Percentiles rank a stretch among this genome's conserved stretches.
Conservation (phyloP, 2,329 filamentous ascomycete genomes). For the Rhynchosporium agropyri region DNA sequence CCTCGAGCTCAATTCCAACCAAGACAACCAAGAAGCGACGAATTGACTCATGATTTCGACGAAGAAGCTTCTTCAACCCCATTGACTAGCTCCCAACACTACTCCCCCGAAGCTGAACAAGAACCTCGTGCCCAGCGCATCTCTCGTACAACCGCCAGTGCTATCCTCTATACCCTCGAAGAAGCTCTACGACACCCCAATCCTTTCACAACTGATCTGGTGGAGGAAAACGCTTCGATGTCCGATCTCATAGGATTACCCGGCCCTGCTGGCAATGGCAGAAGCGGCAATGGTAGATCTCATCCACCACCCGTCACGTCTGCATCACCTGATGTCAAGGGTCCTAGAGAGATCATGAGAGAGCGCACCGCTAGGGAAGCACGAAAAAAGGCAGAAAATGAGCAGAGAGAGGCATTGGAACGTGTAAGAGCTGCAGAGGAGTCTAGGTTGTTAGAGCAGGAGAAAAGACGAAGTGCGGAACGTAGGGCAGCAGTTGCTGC, state of each 20-base stretch:
- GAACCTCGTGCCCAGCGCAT: slow-evolving; percentile 60
- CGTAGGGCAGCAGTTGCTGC: slow-evolving; percentile 60
- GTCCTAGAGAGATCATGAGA: slow-evolving; percentile 90
- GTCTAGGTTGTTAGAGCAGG: slow-evolving; percentile 56
- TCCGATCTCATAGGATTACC: slow-evolving; percentile 72
- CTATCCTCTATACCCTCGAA: slow-evolving; percentile 90
- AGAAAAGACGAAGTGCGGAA: slow-evolving; percentile 57
- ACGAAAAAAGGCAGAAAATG: slow-evolving; percentile 63
- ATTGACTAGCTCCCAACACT: slow-evolving; percentile 31
- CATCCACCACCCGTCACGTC: slow-evolving; percentile 53
- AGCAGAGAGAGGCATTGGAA: slow-evolving; percentile 51
- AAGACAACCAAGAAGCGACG: slow-evolving; percentile 26
- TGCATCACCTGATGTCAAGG: slow-evolving; percentile 64
- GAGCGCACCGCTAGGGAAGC: slow-evolving; percentile 83
- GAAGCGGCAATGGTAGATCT: slow-evolving; percentile 56
- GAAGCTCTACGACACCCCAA: slow-evolving; percentile 83
- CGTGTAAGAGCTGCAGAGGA: slow-evolving; percentile 57
- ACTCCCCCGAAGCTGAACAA: slow-evolving; percentile 36
- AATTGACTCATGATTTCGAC: slow-evolving; percentile 37
- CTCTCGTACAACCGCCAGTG: slow-evolving; percentile 82
- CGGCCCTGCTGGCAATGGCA: slow-evolving; percentile 56
- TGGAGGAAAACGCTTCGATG: slow-evolving; percentile 92
- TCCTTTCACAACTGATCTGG: slow-evolving; percentile 78
- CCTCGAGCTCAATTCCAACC: slow-evolving; percentile 34
- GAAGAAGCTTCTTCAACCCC: slow-evolving; percentile 37